phyloP scores from a whole-genome alignment of 768 basidiomycete species.

The Pleurotus ostreatus region DNA sequence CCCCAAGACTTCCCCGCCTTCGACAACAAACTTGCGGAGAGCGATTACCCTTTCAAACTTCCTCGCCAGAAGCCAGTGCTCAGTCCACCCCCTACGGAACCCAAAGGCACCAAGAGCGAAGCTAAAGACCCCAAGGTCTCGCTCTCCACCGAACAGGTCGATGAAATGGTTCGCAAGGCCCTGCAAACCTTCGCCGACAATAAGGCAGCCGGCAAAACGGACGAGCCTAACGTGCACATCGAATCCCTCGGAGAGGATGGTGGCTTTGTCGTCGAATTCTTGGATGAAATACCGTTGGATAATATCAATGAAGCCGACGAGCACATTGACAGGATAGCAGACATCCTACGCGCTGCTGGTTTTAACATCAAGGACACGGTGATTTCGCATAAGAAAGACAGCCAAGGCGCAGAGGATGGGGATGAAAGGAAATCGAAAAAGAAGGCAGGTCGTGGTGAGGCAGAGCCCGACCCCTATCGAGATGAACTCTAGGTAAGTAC shows the following conservation, averaged over 20 bases:
- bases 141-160: slow-evolving; percentile 10
- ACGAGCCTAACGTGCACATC: slow-evolving; percentile 30
- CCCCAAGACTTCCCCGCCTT: slow-evolving; percentile 21
- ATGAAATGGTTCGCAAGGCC: slow-evolving; percentile 21
- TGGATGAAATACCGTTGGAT: slow-evolving; percentile 40
- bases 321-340: slow-evolving; percentile 34
- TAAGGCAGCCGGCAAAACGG: slow-evolving; percentile 9
- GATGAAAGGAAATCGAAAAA: slow-evolving; percentile 24
- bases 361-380: slow-evolving; percentile 40
- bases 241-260: slow-evolving; percentile 37
- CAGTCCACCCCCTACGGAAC: slow-evolving; percentile 29
- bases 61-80: slow-evolving; percentile 47
- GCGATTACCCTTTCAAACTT: slow-evolving; percentile 53
- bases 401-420: slow-evolving; percentile 24
- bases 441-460: slow-evolving; percentile 11
- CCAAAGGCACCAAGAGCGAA: slow-evolving; percentile 12
- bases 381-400: slow-evolving; percentile 19
- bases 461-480: slow-evolving; percentile 3
- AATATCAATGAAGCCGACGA: slow-evolving; percentile 31
- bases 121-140: not conserved
- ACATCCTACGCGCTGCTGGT: slow-evolving; percentile 51
- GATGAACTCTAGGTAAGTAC: slow-evolving; percentile 8
- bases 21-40: slow-evolving; percentile 34
- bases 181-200: slow-evolving; percentile 22
- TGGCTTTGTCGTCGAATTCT: slow-evolving; percentile 38